These are phyloP conservation scores for Phytophthora pinifolia DNA, from an alignment of 352 stramenopile genomes.

Conservation along the genomic window DNA sequence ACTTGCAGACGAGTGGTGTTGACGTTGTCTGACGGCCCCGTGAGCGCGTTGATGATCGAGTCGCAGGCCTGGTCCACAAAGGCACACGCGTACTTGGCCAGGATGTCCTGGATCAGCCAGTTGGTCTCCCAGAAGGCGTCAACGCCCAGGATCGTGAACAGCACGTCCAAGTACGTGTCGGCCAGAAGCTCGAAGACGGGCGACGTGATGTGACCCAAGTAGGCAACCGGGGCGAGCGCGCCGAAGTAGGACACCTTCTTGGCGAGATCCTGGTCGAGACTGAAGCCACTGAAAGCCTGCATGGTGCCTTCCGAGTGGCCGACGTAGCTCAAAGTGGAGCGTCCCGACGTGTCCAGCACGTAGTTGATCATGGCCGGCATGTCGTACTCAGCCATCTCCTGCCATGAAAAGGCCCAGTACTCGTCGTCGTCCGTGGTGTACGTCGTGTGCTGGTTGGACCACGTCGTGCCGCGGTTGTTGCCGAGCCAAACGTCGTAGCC, in stretches of 20 bases:
- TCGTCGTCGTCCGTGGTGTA: slow-evolving; percentile 43
- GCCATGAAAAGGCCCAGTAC: slow-evolving; percentile 67
- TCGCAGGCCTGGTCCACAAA: slow-evolving; percentile 48
- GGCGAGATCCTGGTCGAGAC: slow-evolving; percentile 49
- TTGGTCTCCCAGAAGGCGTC: slow-evolving; percentile 48
- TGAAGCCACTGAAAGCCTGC: slow-evolving; percentile 66
- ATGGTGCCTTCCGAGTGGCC: slow-evolving; percentile 66
- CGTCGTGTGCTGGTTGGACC: slow-evolving; percentile 55
- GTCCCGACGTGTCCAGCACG: slow-evolving; percentile 36
- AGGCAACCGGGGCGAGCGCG: slow-evolving; percentile 52
- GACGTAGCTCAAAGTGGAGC: slow-evolving; percentile 53
- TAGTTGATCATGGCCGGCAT: slow-evolving; percentile 71
- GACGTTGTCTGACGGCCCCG: slow-evolving; percentile 50
- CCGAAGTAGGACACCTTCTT: slow-evolving; percentile 68
- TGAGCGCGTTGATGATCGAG: slow-evolving; percentile 57
- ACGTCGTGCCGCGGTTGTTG: slow-evolving; percentile 71
- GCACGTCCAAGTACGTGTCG: slow-evolving; percentile 42
- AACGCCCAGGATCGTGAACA: slow-evolving; percentile 47
- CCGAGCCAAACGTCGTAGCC: slow-evolving; percentile 72
- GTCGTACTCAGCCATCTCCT: slow-evolving; percentile 64
- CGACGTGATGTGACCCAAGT: slow-evolving; percentile 41
- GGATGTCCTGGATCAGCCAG: slow-evolving; percentile 48
- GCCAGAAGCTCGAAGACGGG: slow-evolving; percentile 47
- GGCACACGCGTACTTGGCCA: slow-evolving; percentile 56
- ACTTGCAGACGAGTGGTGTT: slow-evolving; percentile 60